Conservation (phyloP, 2,329 filamentous ascomycete genomes). For the Pochonia chlamydosporia region DNA sequence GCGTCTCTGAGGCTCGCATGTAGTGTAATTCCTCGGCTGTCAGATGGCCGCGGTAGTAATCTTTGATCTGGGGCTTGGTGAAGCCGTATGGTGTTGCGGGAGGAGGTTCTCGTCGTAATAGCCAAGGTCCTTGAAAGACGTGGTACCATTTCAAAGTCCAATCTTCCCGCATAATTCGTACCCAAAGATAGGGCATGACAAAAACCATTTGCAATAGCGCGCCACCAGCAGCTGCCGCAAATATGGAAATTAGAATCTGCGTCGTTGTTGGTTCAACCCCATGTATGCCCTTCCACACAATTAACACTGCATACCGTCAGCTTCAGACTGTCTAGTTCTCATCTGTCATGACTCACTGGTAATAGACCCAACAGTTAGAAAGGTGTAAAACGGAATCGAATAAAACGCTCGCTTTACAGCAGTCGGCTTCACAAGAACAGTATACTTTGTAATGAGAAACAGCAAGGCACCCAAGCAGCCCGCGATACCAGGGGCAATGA, state of each 20-base stretch:
- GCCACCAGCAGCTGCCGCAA: constrained; percentile 37
- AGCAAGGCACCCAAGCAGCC: constrained; percentile 25
- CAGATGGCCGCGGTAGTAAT: constrained; percentile 45
- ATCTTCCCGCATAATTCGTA: constrained; percentile 44
- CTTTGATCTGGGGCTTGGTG: constrained; percentile 35
- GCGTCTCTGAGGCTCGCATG: constrained; percentile 26
- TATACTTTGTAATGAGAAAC: constrained; percentile 28
- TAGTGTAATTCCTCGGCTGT: constrained; percentile 38
- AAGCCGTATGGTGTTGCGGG: constrained; percentile 31
- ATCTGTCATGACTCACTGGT: constrained; percentile 21
- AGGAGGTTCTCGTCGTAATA: constrained; percentile 32
- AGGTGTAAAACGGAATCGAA: constrained; percentile 32
- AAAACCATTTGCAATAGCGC: constrained; percentile 38
- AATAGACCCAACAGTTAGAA: constrained; percentile 28
- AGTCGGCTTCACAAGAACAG: constrained; percentile 20
- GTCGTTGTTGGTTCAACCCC: constrained; percentile 14
- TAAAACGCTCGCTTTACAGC: constrained; percentile 28
- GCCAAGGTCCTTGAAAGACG: constrained; percentile 39
- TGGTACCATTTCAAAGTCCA: constrained; percentile 45
- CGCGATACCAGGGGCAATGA: constrained; percentile 28
- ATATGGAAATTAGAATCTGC: constrained; percentile 28
- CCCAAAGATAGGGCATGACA: constrained; percentile 47
- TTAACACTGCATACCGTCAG: constrained; percentile 36
- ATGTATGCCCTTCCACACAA: constrained; percentile 39
- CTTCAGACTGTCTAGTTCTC: too few relatives aligned